Evolutionary conservation across 2,329 filamentous ascomycete species (phyloP).

Genomic region (Bipolaris zeicola): DNA sequence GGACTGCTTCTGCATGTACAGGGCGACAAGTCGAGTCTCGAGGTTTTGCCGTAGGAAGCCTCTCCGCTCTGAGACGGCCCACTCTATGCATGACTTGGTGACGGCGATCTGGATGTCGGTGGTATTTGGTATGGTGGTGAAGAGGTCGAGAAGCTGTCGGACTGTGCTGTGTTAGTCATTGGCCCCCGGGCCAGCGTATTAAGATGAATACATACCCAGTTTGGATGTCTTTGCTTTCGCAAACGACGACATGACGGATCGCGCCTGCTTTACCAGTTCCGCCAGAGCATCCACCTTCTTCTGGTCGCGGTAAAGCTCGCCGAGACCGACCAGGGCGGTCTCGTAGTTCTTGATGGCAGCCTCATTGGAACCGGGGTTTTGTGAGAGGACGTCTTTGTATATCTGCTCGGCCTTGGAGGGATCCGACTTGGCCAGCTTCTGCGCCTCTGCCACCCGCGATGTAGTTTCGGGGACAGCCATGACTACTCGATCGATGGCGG

Average conservation of each 20-base stretch:
- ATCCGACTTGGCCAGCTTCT: conserved; percentile 79
- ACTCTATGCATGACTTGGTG: conserved; percentile 99
- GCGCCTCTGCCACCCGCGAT: conserved; percentile 82
- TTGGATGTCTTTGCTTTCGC: conserved; percentile 99
- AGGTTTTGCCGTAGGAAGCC: conserved; percentile 98
- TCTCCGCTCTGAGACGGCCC: conserved; percentile 92
- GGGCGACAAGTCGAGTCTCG: conserved; percentile 88
- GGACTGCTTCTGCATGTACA: conserved; percentile 96
- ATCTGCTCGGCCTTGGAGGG: conserved; percentile 82
- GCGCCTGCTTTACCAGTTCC: conserved; percentile 85
- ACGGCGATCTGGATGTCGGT: conserved; percentile 92
- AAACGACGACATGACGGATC: conserved; percentile 90
- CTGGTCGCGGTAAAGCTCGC: conserved; percentile 90
- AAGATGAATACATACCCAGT: conserved; percentile 69
- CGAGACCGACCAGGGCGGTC: conserved; percentile 82
- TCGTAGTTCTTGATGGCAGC: conserved; percentile 91
- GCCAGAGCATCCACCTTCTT: conserved; percentile 84
- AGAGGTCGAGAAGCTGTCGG: conserved; percentile 93
- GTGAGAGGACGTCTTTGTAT: conserved; percentile 88
- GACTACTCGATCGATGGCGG: conserved; percentile 12
- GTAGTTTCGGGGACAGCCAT: conserved; percentile 56
- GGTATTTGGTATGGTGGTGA: conserved; percentile 90
- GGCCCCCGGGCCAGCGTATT: too few species aligned
- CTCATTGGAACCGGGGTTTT: conserved; percentile 83
- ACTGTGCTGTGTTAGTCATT: conserved; percentile 60